These are phyloP conservation scores for Trichomonas vaginalis DNA, from an alignment of 208 protist genomes.

Conservation along the genomic window DNA sequence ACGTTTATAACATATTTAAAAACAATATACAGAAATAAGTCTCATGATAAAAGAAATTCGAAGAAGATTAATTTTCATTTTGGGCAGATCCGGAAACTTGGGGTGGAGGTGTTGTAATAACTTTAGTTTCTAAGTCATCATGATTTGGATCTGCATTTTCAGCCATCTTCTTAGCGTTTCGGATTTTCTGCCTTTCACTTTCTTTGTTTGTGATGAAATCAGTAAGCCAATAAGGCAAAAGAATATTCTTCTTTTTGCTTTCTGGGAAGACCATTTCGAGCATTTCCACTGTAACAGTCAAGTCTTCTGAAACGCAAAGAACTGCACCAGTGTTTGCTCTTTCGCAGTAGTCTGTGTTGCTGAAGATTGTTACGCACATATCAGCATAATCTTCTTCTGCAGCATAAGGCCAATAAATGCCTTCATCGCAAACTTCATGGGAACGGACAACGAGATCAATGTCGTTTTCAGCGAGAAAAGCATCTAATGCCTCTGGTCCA, in stretches of 20 bases:
- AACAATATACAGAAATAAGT: too few species aligned
- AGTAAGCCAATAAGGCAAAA: background rate
- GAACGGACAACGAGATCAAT: conserved; percentile 76
- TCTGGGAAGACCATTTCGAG: background rate
- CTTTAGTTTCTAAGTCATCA: too few species aligned
- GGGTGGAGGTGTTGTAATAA: too few species aligned
- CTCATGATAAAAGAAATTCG: too few species aligned
- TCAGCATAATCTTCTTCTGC: conserved; percentile 51
- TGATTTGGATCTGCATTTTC: too few species aligned
- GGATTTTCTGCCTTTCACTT: too few species aligned
- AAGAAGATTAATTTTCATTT: too few species aligned
- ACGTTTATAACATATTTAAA: too few species aligned
- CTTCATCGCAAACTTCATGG: conserved; percentile 65
- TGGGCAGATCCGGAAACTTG: too few species aligned
- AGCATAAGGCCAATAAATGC: conserved; percentile 54
- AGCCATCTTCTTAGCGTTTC: too few species aligned
- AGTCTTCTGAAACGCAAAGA: background rate
- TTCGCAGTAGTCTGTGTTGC: background rate
- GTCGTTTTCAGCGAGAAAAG: conserved; percentile 72
- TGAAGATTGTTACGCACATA: background rate
- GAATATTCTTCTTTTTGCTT: background rate
- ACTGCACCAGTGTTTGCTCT: background rate
- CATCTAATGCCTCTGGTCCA: conserved; percentile 56
- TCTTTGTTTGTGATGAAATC: background rate
- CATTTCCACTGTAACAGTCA: background rate